Evolutionary conservation across 371 early-diverging fungal species (phyloP), one percentile per base, ranked within the genome.

Genomic region (Circinella umbellata): DNA sequence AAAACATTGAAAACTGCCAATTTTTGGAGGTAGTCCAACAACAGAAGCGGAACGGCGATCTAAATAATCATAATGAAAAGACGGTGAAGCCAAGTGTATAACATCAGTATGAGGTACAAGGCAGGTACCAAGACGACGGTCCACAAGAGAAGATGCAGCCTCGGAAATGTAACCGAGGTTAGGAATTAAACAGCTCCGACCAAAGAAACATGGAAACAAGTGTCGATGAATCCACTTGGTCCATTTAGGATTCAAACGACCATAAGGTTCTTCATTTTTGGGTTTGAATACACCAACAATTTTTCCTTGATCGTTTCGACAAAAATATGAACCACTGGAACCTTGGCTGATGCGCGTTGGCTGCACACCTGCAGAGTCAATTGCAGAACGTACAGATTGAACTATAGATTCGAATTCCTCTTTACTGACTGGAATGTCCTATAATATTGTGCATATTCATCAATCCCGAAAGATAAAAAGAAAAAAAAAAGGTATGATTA

Each of bases 191-290:
- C 96, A 94, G 42, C 90, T 89, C 27, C 97, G 87, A 0, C 97
- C 96, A 87, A 95, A 97, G 72, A 90, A 94, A 74, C 95, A 97
- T 4, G 95, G 94, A 64, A 94, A 92, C 36, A 93, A 69, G 76
- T 93, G 94, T 18, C 91, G 84, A 72, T 96, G 96, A n/a, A 95
- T 77, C 95, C 94, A 96, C 75, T 97, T 96, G 4, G 92, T 90
- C 96, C 95, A 97, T 79, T 97, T 97, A 4, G 96, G 96, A 76
- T 96, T 97, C 53, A 94, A 75, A 6, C 90, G 85, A 0, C 95
- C 95, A 75, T 96, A 97, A 1, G 96, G 97, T 73, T 97, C 97
- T 76, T 97, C 97, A 71, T 97, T 91, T 77, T 95, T 95, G 8
- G 97, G 97, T 69, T 97, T 97, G 77, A 95, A 96, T 0, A 96